Percentiles rank a stretch among this genome's conserved stretches.
phyloP scores from a whole-genome alignment of 1,284 basidiomycete genomes.

The Macrocystidia cucumis region DNA sequence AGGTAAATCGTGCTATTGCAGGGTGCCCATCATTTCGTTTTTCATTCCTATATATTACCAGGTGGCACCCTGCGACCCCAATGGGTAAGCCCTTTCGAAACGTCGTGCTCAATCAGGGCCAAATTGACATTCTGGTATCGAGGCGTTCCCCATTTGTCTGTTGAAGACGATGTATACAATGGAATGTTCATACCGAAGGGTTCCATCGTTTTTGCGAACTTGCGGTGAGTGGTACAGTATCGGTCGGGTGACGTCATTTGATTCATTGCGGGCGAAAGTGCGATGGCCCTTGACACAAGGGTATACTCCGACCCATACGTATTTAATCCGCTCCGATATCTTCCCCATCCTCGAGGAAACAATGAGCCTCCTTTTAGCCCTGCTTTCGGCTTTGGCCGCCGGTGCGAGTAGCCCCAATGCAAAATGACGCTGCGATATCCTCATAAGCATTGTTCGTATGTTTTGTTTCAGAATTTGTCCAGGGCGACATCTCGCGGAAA shows the following conservation, averaged over 20 bases:
- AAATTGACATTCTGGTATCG: constrained; percentile 2
- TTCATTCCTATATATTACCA: background rate
- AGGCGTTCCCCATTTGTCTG: constrained; percentile 17
- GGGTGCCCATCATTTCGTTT: background rate
- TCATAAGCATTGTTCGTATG: no score
- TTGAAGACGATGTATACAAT: constrained; percentile 19
- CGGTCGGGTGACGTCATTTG: background rate
- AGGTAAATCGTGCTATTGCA: constrained; percentile 8
- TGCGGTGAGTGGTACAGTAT: constrained; percentile 9
- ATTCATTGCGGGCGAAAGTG: no score
- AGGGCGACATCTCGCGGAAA: background rate
- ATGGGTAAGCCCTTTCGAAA: no score
- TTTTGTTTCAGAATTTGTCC: constrained; percentile 2
- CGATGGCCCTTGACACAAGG: constrained; percentile 1
- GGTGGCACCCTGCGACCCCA: constrained; percentile 9
- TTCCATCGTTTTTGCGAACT: constrained; percentile 18
- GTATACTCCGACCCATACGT: background rate
- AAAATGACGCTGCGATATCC: background rate
- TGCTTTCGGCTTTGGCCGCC: constrained; percentile 1
- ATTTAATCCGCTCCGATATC: constrained; percentile 2
- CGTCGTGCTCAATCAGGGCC: background rate
- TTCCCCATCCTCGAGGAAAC: constrained; percentile 1
- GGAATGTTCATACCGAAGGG: constrained; percentile 22
- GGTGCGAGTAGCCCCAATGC: background rate
- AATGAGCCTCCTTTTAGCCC: background rate